Evolutionary conservation across 1,139 yeast species (phyloP).

Genomic region (Kodamaea plutei): DNA sequence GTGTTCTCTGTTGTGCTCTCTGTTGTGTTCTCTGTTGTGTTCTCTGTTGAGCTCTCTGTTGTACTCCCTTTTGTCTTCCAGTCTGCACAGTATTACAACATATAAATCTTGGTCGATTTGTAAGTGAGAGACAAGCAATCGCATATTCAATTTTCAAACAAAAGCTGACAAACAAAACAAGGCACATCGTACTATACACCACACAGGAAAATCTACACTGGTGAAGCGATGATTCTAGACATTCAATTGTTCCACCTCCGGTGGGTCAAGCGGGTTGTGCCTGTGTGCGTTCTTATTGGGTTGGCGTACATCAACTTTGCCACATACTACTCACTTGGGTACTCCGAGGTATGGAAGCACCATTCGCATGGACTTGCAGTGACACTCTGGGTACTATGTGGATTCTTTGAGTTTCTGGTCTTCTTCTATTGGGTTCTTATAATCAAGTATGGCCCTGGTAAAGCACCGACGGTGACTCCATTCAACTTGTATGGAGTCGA

Average conservation of each 20-base stretch:
- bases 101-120: too few species aligned
- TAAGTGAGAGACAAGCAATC: too few species aligned
- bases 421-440: constrained; percentile 32
- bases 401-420: constrained; percentile 21
- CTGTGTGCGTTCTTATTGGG: constrained; percentile 19
- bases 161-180: too few species aligned
- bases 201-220: too few species aligned
- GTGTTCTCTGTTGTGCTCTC: too few species aligned
- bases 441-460: constrained; percentile 34
- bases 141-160: too few species aligned
- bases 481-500: constrained; percentile 22
- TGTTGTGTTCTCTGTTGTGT: too few species aligned
- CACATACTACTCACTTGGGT: constrained; percentile 33
- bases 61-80: too few species aligned
- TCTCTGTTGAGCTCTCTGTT: too few species aligned
- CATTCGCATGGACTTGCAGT: constrained; percentile 31
- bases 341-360: constrained; percentile 29
- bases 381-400: constrained; percentile 32
- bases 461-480: constrained; percentile 20
- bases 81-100: too few species aligned
- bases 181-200: too few species aligned
- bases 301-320: constrained; percentile 34
- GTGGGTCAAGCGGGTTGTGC: constrained; percentile 18
- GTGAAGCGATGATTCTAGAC: constrained; percentile 13
- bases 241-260: constrained; percentile 9